These are phyloP conservation scores for Akanthomyces dipterigenus DNA, from an alignment of 2,329 filamentous ascomycete genomes.

Conservation along the genomic window DNA sequence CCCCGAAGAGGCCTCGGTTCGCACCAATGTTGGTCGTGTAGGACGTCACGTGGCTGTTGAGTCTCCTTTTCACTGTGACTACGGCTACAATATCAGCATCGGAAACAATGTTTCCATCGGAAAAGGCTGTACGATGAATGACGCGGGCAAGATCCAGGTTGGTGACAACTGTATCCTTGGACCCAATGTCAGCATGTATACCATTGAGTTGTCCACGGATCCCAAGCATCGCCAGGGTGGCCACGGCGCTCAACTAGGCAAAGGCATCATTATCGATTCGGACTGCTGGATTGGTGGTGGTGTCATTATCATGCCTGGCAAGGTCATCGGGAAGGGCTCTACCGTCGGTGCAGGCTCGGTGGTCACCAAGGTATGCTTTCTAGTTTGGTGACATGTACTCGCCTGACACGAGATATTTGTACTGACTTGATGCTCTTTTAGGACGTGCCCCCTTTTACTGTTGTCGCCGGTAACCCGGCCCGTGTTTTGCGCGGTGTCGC, in stretches of 20 bases:
- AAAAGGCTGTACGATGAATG: slow-evolving; percentile 76
- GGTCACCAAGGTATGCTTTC: slow-evolving; percentile 61
- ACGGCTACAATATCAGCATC: slow-evolving; percentile 90
- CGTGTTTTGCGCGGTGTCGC: slow-evolving; percentile 42
- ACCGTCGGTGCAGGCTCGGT: slow-evolving; percentile 79
- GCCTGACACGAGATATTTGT: slow-evolving; percentile 12
- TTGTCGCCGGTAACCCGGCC: slow-evolving; percentile 65
- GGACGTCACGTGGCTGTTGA: slow-evolving; percentile 76
- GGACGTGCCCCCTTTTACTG: slow-evolving; percentile 61
- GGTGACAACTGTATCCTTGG: slow-evolving; percentile 72
- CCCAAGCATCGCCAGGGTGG: slow-evolving; percentile 67
- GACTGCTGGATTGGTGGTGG: slow-evolving; percentile 80
- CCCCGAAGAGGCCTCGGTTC: slow-evolving; percentile 44
- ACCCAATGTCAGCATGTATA: slow-evolving; percentile 81
- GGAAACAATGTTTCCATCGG: slow-evolving; percentile 80
- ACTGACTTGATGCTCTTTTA: slow-evolving; percentile 16
- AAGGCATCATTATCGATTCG: slow-evolving; percentile 70
- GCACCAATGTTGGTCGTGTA: slow-evolving; percentile 53
- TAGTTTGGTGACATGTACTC: neutral
- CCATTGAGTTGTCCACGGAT: slow-evolving; percentile 65
- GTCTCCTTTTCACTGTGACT: slow-evolving; percentile 85
- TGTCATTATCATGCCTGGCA: slow-evolving; percentile 69
- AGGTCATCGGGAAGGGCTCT: slow-evolving; percentile 71
- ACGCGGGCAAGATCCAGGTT: slow-evolving; percentile 77
- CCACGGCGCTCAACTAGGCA: slow-evolving; percentile 63